Percentiles rank a stretch among this genome's conserved stretches.
Evolutionary conservation across 139 green algal species (phyloP).

Genomic region (Chlorella ohadii): DNA sequence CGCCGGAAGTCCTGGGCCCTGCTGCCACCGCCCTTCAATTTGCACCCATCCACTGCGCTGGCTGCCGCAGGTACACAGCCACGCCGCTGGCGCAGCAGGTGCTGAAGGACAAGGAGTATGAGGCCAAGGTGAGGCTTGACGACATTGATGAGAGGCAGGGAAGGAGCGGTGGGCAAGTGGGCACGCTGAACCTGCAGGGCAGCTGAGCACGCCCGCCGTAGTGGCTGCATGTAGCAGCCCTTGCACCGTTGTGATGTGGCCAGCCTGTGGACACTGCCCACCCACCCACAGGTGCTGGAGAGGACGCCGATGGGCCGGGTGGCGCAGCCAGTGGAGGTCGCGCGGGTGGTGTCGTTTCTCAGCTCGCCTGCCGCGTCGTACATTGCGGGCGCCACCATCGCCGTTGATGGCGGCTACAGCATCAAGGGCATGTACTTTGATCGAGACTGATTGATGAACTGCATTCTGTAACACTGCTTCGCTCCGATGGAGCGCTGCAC

Average conservation of each 20-base stretch:
- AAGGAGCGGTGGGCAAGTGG: neutral
- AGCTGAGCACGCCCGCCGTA: no score
- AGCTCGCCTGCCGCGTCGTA: conserved; percentile 73
- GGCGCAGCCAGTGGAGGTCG: conserved; percentile 76
- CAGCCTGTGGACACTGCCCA: no score
- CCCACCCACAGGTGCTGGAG: conserved; percentile 61
- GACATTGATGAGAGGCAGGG: no score
- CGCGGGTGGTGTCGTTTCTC: conserved; percentile 76
- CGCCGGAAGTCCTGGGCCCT: neutral
- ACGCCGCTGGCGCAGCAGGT: conserved; percentile 75
- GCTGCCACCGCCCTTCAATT: neutral
- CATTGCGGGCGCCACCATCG: conserved; percentile 85
- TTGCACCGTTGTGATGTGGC: no score
- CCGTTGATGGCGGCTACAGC: conserved; percentile 84
- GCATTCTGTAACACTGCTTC: no score
- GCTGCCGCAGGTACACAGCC: conserved; percentile 75
- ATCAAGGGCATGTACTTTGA: conserved; percentile 48
- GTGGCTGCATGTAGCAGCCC: no score
- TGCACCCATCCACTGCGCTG: no score
- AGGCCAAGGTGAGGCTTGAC: conserved; percentile 20
- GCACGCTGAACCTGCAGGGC: no score
- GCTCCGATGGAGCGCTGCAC: no score
- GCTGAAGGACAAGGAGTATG: conserved; percentile 58
- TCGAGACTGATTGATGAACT: no score
- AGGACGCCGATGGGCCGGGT: conserved; percentile 84